Base-by-base conservation (phyloP, 495 filamentous ascomycete species). In the Lepidopterella palustris region DNA sequence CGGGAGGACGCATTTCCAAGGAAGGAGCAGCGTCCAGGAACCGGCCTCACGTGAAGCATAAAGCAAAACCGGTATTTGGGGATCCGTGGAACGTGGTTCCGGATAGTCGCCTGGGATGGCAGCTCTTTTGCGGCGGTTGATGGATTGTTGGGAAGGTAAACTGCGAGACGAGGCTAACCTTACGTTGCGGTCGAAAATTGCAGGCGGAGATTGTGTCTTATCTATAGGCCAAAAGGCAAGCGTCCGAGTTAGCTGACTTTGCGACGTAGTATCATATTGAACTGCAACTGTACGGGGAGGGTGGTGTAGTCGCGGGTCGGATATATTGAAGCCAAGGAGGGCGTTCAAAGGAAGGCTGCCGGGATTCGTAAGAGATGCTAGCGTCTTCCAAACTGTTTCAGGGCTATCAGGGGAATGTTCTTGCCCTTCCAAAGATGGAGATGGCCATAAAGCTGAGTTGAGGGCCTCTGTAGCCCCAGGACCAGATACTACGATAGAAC, bases 1-100 rank as follows among this genome's bases (percentile, higher is more conserved):
- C 0, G 90, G 84, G 21, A 79, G 72, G 27, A 97, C 86, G 63
- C 90, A 96, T 67, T 90, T 92, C 92, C 93, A 97, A 0, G 93
- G 93, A 2, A 93, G 76, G 28, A 97, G 78, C 1, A 98, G 65
- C 0, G 87, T 95, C 91, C 92, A 97, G 9, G 77, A 75, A n/a
- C 75, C 75, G 48, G 64, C 65, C 24, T 64, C 68, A 10, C 80
- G 78, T 13, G 81, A 85, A 28, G 87, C 79, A 9, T 88, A 72
- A 23, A 91, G 73, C 11, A 96, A 78, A 27, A 95, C 76, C 2
- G 93, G 95, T 35, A 98, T 93, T 4, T 79, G 73, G 4, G 89
- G 90, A 65, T 98, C 95, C n/a, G 77, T 78, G 0, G 77, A 59
- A 6, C 82, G 76, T 5, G 84, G 66, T n/a, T 73, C 60, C 0